Conservation (phyloP, 352 stramenopile species). For the Pythium dissotocum region DNA sequence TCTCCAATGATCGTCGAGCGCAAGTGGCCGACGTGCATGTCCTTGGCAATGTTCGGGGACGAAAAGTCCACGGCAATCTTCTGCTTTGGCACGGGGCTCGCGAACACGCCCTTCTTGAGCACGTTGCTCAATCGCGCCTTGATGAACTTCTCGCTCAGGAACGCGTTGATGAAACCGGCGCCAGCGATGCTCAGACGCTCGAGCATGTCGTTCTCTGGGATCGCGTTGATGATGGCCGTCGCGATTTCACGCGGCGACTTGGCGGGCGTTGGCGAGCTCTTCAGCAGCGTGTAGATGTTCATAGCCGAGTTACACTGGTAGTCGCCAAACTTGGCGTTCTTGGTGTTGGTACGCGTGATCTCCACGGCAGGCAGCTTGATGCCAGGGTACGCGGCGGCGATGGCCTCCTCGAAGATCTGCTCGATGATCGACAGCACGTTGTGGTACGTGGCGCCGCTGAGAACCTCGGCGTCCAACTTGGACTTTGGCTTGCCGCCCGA, state of each 20-base stretch:
- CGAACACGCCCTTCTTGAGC: constrained; percentile 70
- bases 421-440: constrained; percentile 76
- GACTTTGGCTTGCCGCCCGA: constrained; percentile 46
- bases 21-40: constrained; percentile 89
- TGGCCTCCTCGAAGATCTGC: constrained; percentile 70
- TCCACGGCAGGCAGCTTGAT: constrained; percentile 57
- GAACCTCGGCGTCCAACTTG: constrained; percentile 52
- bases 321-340: constrained; percentile 91
- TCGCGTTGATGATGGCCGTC: constrained; percentile 85
- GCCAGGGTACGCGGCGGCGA: constrained; percentile 67
- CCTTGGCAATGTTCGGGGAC: constrained; percentile 88
- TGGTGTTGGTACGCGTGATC: constrained; percentile 71
- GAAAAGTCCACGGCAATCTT: constrained; percentile 85
- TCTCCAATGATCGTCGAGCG: constrained; percentile 92
- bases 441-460: constrained; percentile 69
- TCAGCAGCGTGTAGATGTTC: constrained; percentile 95
- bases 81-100: constrained; percentile 79
- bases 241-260: constrained; percentile 87
- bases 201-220: constrained; percentile 83
- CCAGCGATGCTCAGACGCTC: constrained; percentile 92
- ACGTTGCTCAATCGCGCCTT: constrained; percentile 69
- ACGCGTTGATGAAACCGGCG: constrained; percentile 98
- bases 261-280: constrained; percentile 74
- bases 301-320: constrained; percentile 99
- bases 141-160: constrained; percentile 87